Conservation (phyloP, 2,329 filamentous ascomycete genomes). For the Ophiostoma sp. region DNA sequence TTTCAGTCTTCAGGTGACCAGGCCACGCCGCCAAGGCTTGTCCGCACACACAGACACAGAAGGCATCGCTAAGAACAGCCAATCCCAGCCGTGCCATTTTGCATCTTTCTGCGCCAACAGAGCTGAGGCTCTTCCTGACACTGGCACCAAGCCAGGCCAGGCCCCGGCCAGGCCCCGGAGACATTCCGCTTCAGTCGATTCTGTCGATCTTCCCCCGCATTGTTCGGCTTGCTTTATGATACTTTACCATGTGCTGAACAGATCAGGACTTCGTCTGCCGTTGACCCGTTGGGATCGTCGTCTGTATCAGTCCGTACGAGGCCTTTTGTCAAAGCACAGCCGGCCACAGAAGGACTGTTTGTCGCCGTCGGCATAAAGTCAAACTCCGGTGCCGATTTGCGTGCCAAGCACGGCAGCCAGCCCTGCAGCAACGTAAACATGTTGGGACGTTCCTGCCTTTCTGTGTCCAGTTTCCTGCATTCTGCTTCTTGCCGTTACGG, state of each 20-base stretch:
- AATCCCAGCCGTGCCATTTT: background rate
- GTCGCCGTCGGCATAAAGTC: background rate
- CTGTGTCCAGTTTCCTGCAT: background rate
- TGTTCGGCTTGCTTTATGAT: background rate
- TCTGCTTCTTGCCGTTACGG: background rate
- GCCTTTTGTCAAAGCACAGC: background rate
- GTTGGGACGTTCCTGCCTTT: background rate
- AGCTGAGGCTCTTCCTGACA: background rate
- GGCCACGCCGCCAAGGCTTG: background rate
- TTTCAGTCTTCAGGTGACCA: background rate
- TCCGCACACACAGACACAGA: background rate
- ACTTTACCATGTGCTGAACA: background rate
- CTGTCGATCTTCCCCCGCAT: background rate
- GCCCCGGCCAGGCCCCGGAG: background rate
- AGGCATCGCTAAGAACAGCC: background rate
- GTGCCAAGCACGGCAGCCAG: background rate
- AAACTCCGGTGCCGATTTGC: background rate
- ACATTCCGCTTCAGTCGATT: background rate
- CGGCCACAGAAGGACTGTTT: background rate
- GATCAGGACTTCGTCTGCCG: background rate
- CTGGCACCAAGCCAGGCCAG: background rate
- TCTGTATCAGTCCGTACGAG: background rate
- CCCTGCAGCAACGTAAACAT: background rate
- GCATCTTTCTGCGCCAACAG: background rate
- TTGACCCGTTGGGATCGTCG: background rate